Percentiles rank a stretch among this genome's conserved stretches.
These are phyloP conservation scores for Phytopythium delawarense DNA, from an alignment of 352 stramenopile genomes.

Conservation along the genomic window DNA sequence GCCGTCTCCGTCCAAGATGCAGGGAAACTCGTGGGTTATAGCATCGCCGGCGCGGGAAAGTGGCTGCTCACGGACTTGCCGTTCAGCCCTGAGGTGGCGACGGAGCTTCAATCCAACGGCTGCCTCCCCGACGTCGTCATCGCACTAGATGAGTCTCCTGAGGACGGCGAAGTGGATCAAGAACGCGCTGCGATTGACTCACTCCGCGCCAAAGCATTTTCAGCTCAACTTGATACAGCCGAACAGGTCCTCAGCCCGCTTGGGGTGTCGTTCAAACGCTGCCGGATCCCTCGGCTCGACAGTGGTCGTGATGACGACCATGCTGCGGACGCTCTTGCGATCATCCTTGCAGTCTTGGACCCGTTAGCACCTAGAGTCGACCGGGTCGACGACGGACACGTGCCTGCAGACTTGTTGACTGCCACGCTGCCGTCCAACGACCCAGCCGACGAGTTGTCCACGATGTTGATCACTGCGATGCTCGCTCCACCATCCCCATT, in stretches of 20 bases:
- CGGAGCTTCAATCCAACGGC: conserved; percentile 29
- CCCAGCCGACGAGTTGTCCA: not conserved
- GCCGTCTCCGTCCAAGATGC: not conserved
- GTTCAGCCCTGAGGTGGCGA: conserved; percentile 27
- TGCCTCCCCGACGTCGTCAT: conserved; percentile 52
- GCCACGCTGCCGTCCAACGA: not conserved
- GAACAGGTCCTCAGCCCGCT: not conserved
- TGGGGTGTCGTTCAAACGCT: conserved; percentile 8
- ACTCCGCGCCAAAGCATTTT: not conserved
- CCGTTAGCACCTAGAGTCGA: conserved; percentile 44
- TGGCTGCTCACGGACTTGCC: conserved; percentile 59
- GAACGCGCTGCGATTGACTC: not conserved
- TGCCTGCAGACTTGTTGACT: not conserved
- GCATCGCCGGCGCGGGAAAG: conserved; percentile 2
- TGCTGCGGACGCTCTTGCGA: conserved; percentile 23
- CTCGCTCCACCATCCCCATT: not conserved
- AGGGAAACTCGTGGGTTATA: not conserved
- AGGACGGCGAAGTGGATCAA: conserved; percentile 12
- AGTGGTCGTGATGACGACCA: not conserved
- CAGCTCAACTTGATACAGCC: not conserved
- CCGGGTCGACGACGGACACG: conserved; percentile 33
- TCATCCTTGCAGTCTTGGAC: conserved; percentile 28
- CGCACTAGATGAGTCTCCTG: conserved; percentile 23
- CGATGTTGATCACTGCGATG: conserved; percentile 1
- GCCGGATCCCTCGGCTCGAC: not conserved